phyloP scores from a whole-genome alignment of 306 rosid genomes.

The Crotalaria pallida region DNA sequence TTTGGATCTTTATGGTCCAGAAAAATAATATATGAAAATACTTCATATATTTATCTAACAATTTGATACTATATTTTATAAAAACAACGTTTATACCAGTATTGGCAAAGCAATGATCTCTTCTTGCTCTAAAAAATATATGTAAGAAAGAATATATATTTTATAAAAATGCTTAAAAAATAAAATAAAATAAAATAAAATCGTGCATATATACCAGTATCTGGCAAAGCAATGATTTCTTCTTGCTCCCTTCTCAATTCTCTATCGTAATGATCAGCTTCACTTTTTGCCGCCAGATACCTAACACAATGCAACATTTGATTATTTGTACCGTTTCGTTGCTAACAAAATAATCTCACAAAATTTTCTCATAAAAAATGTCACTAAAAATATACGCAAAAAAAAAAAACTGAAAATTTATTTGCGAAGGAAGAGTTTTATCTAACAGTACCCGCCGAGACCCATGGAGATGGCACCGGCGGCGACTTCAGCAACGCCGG shows the following conservation, averaged over 20 bases:
- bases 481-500: constrained; percentile 68
- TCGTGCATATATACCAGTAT: constrained; percentile 43
- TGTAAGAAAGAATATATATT: background rate
- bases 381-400: background rate
- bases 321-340: background rate
- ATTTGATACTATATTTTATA: no score
- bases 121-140: background rate
- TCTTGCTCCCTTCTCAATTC: constrained; percentile 84
- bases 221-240: constrained; percentile 68
- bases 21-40: no score
- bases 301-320: constrained; percentile 24
- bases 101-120: no score
- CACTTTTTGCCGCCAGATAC: constrained; percentile 89
- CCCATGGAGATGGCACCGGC: constrained; percentile 82
- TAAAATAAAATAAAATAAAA: background rate
- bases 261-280: constrained; percentile 71
- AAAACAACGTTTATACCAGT: no score
- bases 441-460: constrained; percentile 62
- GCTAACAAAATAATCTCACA: background rate
- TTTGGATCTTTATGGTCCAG: no score
- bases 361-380: background rate
- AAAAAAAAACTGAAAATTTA: no score
- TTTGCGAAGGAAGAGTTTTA: background rate
- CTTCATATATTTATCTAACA: no score
- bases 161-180: background rate